A percentile compares a stretch with the other conserved stretches of the same genome.
phyloP scores from a whole-genome alignment of 2,329 filamentous ascomycete species.

The Atkinsonella hypoxylon region DNA sequence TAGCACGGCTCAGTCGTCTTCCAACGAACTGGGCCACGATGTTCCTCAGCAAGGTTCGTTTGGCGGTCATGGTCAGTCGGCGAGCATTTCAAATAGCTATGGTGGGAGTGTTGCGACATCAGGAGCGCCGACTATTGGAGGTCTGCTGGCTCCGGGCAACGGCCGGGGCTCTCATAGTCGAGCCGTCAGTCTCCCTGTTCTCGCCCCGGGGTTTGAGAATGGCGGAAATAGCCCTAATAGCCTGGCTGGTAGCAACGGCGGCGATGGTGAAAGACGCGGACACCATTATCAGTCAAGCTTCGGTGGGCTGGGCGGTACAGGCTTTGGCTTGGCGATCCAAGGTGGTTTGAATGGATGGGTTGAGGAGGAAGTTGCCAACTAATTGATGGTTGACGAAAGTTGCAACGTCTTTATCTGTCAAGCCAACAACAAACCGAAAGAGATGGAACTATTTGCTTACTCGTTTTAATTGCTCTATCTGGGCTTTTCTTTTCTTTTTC shows the following conservation, averaged over 20 bases:
- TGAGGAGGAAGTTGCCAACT: conserved; percentile 54
- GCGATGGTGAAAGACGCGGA: conserved; percentile 45
- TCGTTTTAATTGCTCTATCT: conserved; percentile 15
- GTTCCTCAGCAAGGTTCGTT: conserved; percentile 49
- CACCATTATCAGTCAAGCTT: conserved; percentile 57
- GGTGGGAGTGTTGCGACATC: conserved; percentile 38
- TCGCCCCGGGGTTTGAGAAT: conserved; percentile 52
- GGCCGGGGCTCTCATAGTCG: conserved; percentile 55
- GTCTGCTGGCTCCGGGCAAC: conserved; percentile 62
- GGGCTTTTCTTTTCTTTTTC: conserved; percentile 12
- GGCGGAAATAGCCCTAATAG: conserved; percentile 40
- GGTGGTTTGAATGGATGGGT: conserved; percentile 55
- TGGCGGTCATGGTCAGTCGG: conserved; percentile 52
- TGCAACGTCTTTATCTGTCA: neutral
- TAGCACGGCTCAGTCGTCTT: conserved; percentile 53
- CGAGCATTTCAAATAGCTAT: conserved; percentile 54
- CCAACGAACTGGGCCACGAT: conserved; percentile 44
- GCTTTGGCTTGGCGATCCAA: conserved; percentile 51
- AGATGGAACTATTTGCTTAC: conserved; percentile 17
- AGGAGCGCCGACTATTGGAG: conserved; percentile 59
- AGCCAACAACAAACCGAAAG: neutral
- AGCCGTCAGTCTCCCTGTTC: conserved; percentile 74
- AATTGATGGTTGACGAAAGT: conserved; percentile 12
- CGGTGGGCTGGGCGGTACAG: conserved; percentile 43
- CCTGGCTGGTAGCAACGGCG: conserved; percentile 30